Evolutionary conservation across 768 basidiomycete species (phyloP), one percentile per base, ranked within the genome.

Genomic region (Pholiota microspora): DNA sequence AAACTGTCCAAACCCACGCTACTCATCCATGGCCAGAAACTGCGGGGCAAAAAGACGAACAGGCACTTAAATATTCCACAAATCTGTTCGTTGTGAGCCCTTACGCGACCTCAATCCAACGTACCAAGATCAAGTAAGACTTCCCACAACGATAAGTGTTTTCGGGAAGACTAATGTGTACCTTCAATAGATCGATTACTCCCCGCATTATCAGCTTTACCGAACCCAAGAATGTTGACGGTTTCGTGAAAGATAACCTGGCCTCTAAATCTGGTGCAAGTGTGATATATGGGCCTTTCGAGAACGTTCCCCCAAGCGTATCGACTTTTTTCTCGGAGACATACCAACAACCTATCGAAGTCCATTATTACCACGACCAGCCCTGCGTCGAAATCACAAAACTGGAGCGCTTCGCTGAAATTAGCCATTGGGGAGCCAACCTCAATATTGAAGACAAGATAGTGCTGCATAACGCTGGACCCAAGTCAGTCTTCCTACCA

Each of bases 371-470:
- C 60, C 87, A 88, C 54, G 89, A 87, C n/a, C 77, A 85, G 55
- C 92, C 96, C 0, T 82, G 97, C 38, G 67, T 94, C 21, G 85
- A 92, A 59, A 74, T 98, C 49, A 78, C 75, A 28, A 84, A 77
- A 38, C 80, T 97, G 28, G 79, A 82, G 56, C 85, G 97, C 46
- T 64, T 79, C 0, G 93, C 87, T 1, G 96, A 99, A 72, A 85
- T 99, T 59, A 96, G 94, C 59, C 96, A 98, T 67, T 98, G 96
- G 97, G 95, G 96, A 29, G 84, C 85, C 36, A 97, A 97, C 69
- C 68, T 99, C 32, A 97, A 98, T 65, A 88, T 95, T 27, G 84
- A 98, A 68, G 94, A 99, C 71, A 82, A 90, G 29, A 83, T 97
- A 56, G 67, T 80, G 54, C 73, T 99, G n/a, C 80, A 82, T 68